Conservation (phyloP, 2,329 filamentous ascomycete genomes). For the Cordyceps farinosa region DNA sequence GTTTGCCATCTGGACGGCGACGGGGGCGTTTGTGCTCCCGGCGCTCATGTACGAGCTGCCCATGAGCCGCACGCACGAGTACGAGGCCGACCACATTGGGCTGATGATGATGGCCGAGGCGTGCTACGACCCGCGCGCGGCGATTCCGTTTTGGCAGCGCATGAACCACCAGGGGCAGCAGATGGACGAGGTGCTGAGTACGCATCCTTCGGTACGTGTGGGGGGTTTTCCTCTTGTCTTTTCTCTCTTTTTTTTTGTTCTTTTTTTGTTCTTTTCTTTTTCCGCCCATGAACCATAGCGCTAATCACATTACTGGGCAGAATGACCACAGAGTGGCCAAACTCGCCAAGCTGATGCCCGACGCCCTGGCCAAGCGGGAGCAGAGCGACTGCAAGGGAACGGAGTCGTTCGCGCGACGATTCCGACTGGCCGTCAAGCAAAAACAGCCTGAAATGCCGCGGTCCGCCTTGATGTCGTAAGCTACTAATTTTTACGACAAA, state of each 20-base stretch:
- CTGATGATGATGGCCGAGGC: constrained; percentile 79
- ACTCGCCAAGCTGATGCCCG: constrained; percentile 60
- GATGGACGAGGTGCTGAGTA: constrained; percentile 65
- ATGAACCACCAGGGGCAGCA: constrained; percentile 52
- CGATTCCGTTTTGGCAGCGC: constrained; percentile 62
- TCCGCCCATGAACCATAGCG: background rate
- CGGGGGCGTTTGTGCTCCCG: constrained; percentile 47
- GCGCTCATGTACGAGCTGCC: constrained; percentile 64
- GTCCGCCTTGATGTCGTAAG: background rate
- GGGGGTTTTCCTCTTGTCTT: background rate
- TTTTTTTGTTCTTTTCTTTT: constrained; percentile 13
- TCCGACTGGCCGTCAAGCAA: constrained; percentile 45
- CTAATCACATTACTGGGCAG: constrained; percentile 29
- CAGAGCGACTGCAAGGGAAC: constrained; percentile 54
- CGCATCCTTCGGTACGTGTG: constrained; percentile 64
- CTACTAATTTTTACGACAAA: background rate
- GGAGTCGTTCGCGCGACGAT: constrained; percentile 49
- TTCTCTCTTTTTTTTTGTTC: constrained; percentile 5
- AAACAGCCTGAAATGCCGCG: constrained; percentile 22
- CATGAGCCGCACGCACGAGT: constrained; percentile 68
- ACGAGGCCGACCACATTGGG: constrained; percentile 76
- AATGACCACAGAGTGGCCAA: constrained; percentile 62
- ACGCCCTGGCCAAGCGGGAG: constrained; percentile 51
- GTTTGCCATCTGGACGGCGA: constrained; percentile 38
- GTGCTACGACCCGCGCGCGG: constrained; percentile 69